Evolutionary conservation across 805 yeast species (phyloP).

Genomic region (Cyberlindnera nakhonratchasimensis): DNA sequence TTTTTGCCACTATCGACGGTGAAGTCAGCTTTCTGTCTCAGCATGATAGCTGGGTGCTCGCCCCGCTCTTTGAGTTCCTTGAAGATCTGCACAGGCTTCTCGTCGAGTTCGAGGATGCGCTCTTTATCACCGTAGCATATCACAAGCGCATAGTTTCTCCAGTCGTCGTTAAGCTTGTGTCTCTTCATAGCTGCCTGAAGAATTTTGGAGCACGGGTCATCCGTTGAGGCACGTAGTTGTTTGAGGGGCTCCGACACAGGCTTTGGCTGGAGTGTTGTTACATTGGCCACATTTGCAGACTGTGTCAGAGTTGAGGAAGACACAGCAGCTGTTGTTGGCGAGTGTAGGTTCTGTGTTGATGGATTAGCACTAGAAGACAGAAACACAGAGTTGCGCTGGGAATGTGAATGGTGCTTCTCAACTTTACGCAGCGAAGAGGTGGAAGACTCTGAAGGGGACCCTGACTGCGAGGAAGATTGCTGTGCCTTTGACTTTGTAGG

Average conservation of each 20-base stretch:
- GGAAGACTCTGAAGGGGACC: conserved; percentile 13
- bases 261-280: conserved; percentile 13
- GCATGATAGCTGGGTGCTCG: conserved; percentile 86
- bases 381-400: conserved; percentile 17
- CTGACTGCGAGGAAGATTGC: conserved; percentile 4
- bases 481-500: conserved; percentile 23
- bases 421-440: conserved; percentile 6
- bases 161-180: conserved; percentile 74
- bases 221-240: conserved; percentile 79
- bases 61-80: conserved; percentile 84
- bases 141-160: conserved; percentile 85
- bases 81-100: conserved; percentile 82
- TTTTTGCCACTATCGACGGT: conserved; percentile 30
- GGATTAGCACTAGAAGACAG: conserved; percentile 1
- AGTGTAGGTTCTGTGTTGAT: conserved; percentile 8
- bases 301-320: conserved; percentile 6
- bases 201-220: conserved; percentile 87
- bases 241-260: conserved; percentile 64
- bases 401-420: conserved; percentile 7
- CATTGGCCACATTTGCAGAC: too few species aligned
- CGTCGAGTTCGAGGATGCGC: conserved; percentile 75
- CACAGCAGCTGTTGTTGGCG: conserved; percentile 22
- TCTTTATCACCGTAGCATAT: conserved; percentile 91
- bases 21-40: conserved; percentile 71
- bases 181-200: conserved; percentile 85